Conservation (phyloP, 2,329 filamentous ascomycete species). For the Fusarium neocosmosporiellum region DNA sequence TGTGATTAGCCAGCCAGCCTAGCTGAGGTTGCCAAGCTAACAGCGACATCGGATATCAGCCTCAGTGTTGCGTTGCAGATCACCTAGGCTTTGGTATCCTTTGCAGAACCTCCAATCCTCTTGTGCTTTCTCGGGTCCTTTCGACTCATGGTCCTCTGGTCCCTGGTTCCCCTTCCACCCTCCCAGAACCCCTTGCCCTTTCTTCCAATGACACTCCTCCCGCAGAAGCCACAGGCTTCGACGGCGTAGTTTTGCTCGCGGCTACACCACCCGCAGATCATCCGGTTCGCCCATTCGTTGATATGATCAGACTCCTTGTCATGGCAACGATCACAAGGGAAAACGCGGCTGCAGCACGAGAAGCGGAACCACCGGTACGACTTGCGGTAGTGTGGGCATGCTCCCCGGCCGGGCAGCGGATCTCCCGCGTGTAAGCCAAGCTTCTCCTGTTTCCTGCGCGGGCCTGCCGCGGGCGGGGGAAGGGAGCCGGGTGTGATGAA, state of each 20-base stretch:
- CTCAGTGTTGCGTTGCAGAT: not conserved
- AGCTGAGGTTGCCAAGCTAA: slow-evolving; percentile 31
- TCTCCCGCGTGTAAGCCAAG: slow-evolving; percentile 69
- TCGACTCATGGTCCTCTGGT: slow-evolving; percentile 76
- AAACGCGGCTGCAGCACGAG: slow-evolving; percentile 69
- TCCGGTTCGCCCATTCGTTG: slow-evolving; percentile 84
- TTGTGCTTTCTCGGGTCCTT: slow-evolving; percentile 82
- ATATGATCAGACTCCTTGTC: slow-evolving; percentile 76
- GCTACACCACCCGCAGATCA: slow-evolving; percentile 85
- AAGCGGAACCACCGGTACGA: slow-evolving; percentile 75
- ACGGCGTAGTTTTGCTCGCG: slow-evolving; percentile 83
- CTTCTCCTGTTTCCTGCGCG: slow-evolving; percentile 62
- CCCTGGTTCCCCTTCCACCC: slow-evolving; percentile 84
- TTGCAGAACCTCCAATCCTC: slow-evolving; percentile 58
- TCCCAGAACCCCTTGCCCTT: slow-evolving; percentile 84
- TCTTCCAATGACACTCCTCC: slow-evolving; percentile 73
- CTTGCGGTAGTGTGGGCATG: slow-evolving; percentile 68
- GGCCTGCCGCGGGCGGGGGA: slow-evolving; percentile 52
- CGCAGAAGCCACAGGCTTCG: slow-evolving; percentile 81
- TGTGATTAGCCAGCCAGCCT: slow-evolving; percentile 18
- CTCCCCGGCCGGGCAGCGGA: slow-evolving; percentile 63
- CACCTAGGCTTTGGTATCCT: slow-evolving; percentile 27
- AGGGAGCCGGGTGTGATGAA: slow-evolving; percentile 70
- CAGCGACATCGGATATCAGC: slow-evolving; percentile 16
- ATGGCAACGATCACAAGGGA: slow-evolving; percentile 79